These are phyloP conservation scores for Boletus bicolor DNA, from an alignment of 768 basidiomycete genomes.

Conservation along the genomic window DNA sequence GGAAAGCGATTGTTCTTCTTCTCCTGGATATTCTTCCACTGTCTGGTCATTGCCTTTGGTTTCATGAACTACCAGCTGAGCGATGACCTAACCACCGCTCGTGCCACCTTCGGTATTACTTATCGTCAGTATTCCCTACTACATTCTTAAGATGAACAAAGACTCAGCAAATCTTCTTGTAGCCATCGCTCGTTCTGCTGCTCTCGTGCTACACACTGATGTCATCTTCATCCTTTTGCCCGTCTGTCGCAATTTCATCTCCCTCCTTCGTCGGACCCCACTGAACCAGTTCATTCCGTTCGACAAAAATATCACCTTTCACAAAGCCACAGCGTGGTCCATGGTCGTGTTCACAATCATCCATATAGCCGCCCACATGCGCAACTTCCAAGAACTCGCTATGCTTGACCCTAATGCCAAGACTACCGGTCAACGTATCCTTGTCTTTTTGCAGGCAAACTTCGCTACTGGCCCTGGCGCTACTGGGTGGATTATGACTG, in stretches of 20 bases:
- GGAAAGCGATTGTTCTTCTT: conserved; percentile 74
- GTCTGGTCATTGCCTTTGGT: conserved; percentile 74
- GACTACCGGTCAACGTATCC: conserved; percentile 51
- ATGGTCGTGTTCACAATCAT: conserved; percentile 75
- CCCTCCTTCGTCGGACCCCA: conserved; percentile 79
- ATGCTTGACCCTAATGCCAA: conserved; percentile 50
- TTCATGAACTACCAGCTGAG: conserved; percentile 74
- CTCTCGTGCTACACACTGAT: conserved; percentile 87
- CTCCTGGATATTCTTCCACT: conserved; percentile 77
- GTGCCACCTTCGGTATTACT: conserved; percentile 69
- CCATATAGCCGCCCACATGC: conserved; percentile 82
- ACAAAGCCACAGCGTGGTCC: conserved; percentile 88
- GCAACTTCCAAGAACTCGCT: conserved; percentile 74
- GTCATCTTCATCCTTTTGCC: conserved; percentile 93
- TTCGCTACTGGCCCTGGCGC: conserved; percentile 78
- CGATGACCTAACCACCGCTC: conserved; percentile 69
- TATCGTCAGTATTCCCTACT: conserved; percentile 52
- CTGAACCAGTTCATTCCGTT: conserved; percentile 87
- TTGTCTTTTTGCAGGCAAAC: conserved; percentile 75
- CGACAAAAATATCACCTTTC: conserved; percentile 89
- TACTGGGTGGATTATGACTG: conserved; percentile 90
- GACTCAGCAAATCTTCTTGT: background rate
- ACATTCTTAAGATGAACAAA: background rate
- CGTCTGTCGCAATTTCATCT: conserved; percentile 93
- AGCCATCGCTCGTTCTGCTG: conserved; percentile 88